A percentile compares a stretch with the other conserved stretches of the same genome.
These are phyloP conservation scores for Neophaeococcomyces mojaviensis DNA, from an alignment of 2,329 filamentous ascomycete genomes.

Conservation along the genomic window DNA sequence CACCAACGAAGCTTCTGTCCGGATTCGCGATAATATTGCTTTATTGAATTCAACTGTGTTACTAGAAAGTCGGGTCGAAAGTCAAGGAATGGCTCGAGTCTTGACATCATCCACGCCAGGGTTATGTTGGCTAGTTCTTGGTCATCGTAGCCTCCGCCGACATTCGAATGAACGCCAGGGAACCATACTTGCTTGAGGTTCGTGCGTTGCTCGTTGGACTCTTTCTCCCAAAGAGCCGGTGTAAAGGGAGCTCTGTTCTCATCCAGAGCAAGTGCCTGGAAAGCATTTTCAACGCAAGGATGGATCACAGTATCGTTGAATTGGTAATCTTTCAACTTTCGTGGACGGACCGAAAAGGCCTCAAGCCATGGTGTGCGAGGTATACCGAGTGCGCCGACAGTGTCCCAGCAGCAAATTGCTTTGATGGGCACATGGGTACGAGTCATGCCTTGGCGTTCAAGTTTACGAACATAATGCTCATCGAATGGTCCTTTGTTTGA, in stretches of 20 bases:
- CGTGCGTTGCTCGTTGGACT: constrained; percentile 22
- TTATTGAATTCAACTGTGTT: constrained; percentile 16
- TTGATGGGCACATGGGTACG: constrained; percentile 24
- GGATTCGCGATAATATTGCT: constrained; percentile 17
- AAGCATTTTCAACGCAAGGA: constrained; percentile 28
- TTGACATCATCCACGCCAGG: constrained; percentile 46
- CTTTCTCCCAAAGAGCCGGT: constrained; percentile 28
- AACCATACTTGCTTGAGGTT: constrained; percentile 42
- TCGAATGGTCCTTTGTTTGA: constrained; percentile 24
- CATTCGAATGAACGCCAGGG: constrained; percentile 42
- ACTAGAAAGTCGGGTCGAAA: constrained; percentile 22
- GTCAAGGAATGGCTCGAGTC: constrained; percentile 28
- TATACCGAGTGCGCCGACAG: constrained; percentile 29
- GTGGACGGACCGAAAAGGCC: constrained; percentile 11
- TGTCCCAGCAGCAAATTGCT: constrained; percentile 29
- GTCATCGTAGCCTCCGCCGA: constrained; percentile 42
- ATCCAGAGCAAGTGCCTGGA: constrained; percentile 29
- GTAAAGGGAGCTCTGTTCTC: constrained; percentile 27
- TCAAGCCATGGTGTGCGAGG: constrained; percentile 20
- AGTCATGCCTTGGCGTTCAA: constrained; percentile 21
- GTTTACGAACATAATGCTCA: constrained; percentile 22
- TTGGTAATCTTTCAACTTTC: constrained; percentile 25
- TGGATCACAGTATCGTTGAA: constrained; percentile 28
- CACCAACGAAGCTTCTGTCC: constrained; percentile 22
- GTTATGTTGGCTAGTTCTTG: constrained; percentile 42